Evolutionary conservation across 2,329 filamentous ascomycete genomes (phyloP), one percentile per base, ranked within the genome.

Genomic region (Aaosphaeria arxii): DNA sequence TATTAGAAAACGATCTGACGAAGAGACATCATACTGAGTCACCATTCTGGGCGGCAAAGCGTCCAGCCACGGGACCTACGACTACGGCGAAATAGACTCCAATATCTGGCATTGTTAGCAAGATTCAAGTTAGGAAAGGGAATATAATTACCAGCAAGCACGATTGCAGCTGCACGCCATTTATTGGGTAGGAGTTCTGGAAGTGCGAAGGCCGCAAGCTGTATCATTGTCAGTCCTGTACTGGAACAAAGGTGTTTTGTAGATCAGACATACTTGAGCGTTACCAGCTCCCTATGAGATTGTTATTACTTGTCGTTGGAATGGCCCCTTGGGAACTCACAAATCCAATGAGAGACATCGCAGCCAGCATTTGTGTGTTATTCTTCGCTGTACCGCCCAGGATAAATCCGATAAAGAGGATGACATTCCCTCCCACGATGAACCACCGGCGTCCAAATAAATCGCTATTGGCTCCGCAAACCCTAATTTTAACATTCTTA

Each of bases 391-490:
- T 9, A 31, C 49, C 54, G 6, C 68, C 70, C 4, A 75, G 54
- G 9, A 74, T 66, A 48, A 71, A 65, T 5, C 72, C 71, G n/a
- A 72, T 50, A 43, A 67, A 67, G 35, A 67, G 61, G 11, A 73
- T 49, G 38, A 73, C 55, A 50, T 76, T 76, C 13, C 74, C 74
- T 28, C 66, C 57, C 2, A 75, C 64, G 39, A 77, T 59, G 53
- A 77, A 76, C 72, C 72, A 76, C 31, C 74, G 65, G 47, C 76
- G 70, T 11, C 76, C 75, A 17, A 78, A 69, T 9, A 77, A 61
- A 57, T 79, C 75, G 7, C 72, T 75, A 57, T 77, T 77, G 5
- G 74, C 62, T 33, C 69, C 69, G 45, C 64, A 60, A 1, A 60
- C 49, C 42, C 46, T 52, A 40, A 42, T 46, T n/a, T 53, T 33